These are phyloP conservation scores for Glutinoglossum americanum DNA, from an alignment of 495 filamentous ascomycete genomes.

Conservation along the genomic window DNA sequence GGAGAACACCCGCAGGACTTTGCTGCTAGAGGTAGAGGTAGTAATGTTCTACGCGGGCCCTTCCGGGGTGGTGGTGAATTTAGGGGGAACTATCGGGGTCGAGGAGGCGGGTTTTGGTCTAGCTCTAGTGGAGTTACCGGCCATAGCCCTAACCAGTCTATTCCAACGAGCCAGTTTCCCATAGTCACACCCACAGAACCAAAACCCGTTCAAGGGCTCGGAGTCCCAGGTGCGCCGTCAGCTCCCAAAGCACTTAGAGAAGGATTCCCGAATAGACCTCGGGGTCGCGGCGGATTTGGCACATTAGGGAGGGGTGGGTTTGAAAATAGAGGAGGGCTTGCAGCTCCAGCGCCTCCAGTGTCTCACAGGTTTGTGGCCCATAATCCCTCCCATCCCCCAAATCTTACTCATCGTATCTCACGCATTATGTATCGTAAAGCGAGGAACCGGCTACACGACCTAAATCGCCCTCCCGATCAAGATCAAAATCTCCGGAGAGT, in stretches of 20 bases:
- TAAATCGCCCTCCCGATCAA: conserved; percentile 18
- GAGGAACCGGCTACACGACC: conserved; percentile 10
- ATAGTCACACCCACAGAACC: conserved; percentile 18
- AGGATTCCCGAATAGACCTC: conserved; percentile 57
- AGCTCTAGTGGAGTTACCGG: background rate
- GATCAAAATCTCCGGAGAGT: conserved; percentile 16
- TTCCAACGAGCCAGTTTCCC: conserved; percentile 4
- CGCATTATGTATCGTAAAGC: background rate
- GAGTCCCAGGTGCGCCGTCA: conserved; percentile 65
- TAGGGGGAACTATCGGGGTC: conserved; percentile 10
- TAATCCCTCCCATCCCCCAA: background rate
- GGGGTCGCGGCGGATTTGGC: conserved; percentile 16
- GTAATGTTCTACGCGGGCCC: conserved; percentile 4
- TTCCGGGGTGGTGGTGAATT: conserved; percentile 7
- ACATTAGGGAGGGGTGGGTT: conserved; percentile 13
- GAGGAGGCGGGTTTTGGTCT: conserved; percentile 9
- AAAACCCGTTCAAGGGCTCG: conserved; percentile 22
- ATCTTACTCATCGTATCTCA: background rate
- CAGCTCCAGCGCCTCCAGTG: background rate
- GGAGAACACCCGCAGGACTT: conserved; percentile 11
- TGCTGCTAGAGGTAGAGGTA: conserved; percentile 17
- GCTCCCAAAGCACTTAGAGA: conserved; percentile 87
- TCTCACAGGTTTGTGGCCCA: conserved; percentile 12
- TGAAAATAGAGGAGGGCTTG: background rate
- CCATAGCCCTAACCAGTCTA: background rate